phyloP scores from a whole-genome alignment of 148 eudicot genomes.

The Limonium bicolor region DNA sequence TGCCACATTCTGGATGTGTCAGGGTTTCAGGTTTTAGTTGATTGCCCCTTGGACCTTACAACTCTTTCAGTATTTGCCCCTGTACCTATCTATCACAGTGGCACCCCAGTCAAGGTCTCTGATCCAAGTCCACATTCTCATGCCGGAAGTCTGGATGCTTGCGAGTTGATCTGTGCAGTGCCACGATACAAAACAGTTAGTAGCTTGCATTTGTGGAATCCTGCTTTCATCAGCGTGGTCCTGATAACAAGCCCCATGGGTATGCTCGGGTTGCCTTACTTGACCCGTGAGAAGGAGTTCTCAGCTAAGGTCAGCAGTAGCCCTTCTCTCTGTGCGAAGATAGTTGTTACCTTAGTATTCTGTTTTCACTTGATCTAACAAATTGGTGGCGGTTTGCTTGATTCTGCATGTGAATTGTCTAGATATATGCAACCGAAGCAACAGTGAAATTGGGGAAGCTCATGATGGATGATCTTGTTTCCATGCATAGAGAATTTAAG shows the following conservation, averaged over 20 bases:
- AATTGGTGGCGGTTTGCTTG: no score
- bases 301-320: no score
- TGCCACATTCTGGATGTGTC: constrained; percentile 45
- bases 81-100: background rate
- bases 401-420: no score
- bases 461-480: constrained; percentile 76
- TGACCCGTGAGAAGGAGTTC: constrained; percentile 46
- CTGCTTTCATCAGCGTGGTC: constrained; percentile 46
- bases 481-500: constrained; percentile 58
- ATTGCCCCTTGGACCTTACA: constrained; percentile 86
- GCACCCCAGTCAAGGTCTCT: constrained; percentile 3
- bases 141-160: constrained; percentile 7
- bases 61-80: constrained; percentile 16
- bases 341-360: no score
- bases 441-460: constrained; percentile 61
- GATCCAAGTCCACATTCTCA: constrained; percentile 6
- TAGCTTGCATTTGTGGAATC: constrained; percentile 41
- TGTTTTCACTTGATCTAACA: no score
- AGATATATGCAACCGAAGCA: constrained; percentile 87
- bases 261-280: constrained; percentile 82
- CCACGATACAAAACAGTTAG: constrained; percentile 59
- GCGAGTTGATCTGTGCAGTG: constrained; percentile 24
- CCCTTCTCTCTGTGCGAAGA: no score
- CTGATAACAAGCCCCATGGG: constrained; percentile 78
- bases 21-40: constrained; percentile 55